Evolutionary conservation across 495 filamentous ascomycete species (phyloP), one percentile per base, ranked within the genome.

Genomic region (Podospora bellae-mahoneyi): DNA sequence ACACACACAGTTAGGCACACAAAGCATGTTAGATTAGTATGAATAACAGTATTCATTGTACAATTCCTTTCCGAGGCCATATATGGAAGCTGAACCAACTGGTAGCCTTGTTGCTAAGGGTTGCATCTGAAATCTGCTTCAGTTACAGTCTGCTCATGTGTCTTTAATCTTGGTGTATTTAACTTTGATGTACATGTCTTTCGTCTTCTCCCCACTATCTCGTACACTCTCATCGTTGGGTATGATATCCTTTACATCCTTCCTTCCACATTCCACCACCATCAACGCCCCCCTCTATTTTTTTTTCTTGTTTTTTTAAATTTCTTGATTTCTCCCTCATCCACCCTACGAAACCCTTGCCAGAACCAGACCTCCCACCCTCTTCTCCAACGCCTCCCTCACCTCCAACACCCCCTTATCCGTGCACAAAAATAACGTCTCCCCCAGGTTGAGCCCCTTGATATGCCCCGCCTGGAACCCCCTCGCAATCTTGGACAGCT

Each of bases 331-430:
- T 60, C 68, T 60, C 34, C 2, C 26, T 39, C 57, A 2, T 57
- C 65, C n/a, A 32, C 54, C 68, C 84, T 76, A 84, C 65, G 77
- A 80, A 16, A 91, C 89, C 70, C 93, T 82, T 82, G 91, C 95
- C 63, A 99, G 74, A 71, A 93, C 81, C 85, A 95, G 78, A 7
- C 95, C 95, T 23, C 95, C 95, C 30, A 92, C 78, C 80, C 88
- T 92, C 84, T 88, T 89, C 83, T 92, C 90, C 68, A 96, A 82
- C 71, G 92, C 95, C 78, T 98, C 92, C 74, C 95, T 86, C 30
- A 87, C 82, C 82, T 99, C 96, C 78, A 97, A 72, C 19, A 97
- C 84, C 10, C 95, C 95, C 63, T 79, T 78, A 79, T 92, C 90
- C 55, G 93, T 97, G 32, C 79, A 85, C 65, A 98, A 71, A 76